These are phyloP conservation scores for Solanum pennellii DNA, from an alignment of 257 asterid species.

Conservation along the genomic window DNA sequence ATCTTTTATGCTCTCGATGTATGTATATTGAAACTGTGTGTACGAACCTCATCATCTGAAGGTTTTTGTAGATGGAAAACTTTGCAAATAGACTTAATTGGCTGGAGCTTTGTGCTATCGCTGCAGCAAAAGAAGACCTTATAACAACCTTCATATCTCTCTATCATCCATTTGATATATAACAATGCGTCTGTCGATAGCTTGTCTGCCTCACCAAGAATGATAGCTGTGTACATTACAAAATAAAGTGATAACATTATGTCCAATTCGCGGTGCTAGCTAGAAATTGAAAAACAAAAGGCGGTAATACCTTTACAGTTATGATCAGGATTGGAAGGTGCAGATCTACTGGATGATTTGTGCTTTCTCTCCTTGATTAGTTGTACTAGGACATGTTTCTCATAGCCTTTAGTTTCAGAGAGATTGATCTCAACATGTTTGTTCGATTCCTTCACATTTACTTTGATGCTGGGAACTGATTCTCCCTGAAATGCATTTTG, in stretches of 20 bases:
- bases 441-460: conserved; percentile 43
- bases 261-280: background rate
- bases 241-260: background rate
- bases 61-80: conserved; percentile 64
- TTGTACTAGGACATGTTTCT: conserved; percentile 62
- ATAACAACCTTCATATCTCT: conserved; percentile 49
- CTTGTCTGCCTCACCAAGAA: conserved; percentile 63
- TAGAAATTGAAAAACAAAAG: background rate
- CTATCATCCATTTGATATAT: conserved; percentile 73
- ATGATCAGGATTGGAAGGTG: conserved; percentile 4
- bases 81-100: conserved; percentile 47
- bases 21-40: background rate
- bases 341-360: conserved; percentile 4
- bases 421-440: conserved; percentile 66
- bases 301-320: conserved; percentile 45
- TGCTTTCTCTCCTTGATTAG: conserved; percentile 45
- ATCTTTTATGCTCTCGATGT: background rate
- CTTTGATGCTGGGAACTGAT: conserved; percentile 57
- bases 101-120: conserved; percentile 59
- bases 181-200: conserved; percentile 55
- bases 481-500: conserved; percentile 47
- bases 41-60: conserved; percentile 55
- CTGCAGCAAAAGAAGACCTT: conserved; percentile 74
- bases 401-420: conserved; percentile 69
- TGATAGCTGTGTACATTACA: conserved; percentile 41